Evolutionary conservation across 1,284 basidiomycete genomes (phyloP).

Genomic region (Erythrobasidium hasegawianum): DNA sequence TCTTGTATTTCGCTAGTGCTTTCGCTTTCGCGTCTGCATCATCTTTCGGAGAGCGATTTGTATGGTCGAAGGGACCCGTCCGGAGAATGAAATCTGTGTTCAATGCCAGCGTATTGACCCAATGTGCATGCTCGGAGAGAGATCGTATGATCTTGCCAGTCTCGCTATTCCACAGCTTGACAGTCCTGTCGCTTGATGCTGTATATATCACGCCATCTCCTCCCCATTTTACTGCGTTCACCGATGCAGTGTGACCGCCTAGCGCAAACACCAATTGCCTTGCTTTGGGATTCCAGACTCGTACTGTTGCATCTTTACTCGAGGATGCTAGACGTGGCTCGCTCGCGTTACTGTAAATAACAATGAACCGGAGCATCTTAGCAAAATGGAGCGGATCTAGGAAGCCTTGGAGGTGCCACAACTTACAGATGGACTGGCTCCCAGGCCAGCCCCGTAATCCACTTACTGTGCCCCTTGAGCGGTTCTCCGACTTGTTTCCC

Average conservation of each 20-base stretch:
- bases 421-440: slow-evolving; percentile 86
- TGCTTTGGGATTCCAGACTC: slow-evolving; percentile 79
- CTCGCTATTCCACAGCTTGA: slow-evolving; percentile 87
- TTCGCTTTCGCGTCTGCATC: slow-evolving; percentile 64
- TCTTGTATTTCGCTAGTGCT: slow-evolving; percentile 55
- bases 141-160: slow-evolving; percentile 60
- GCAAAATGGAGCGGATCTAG: too few relatives aligned
- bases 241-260: slow-evolving; percentile 87
- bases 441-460: slow-evolving; percentile 93
- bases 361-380: slow-evolving; percentile 9
- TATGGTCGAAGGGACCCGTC: slow-evolving; percentile 92
- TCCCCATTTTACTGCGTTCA: slow-evolving; percentile 95
- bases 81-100: slow-evolving; percentile 93
- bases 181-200: slow-evolving; percentile 86
- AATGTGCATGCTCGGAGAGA: slow-evolving; percentile 93
- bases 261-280: slow-evolving; percentile 77
- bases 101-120: slow-evolving; percentile 94
- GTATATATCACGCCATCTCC: slow-evolving; percentile 88
- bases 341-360: slow-evolving; percentile 59
- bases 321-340: slow-evolving; percentile 83
- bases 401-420: too few relatives aligned
- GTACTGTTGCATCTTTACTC: slow-evolving; percentile 92
- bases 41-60: slow-evolving; percentile 65
- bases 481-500: slow-evolving; percentile 80
- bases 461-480: slow-evolving; percentile 88